Evolutionary conservation across 495 filamentous ascomycete species (phyloP).

Genomic region (Penicillium parvum): DNA sequence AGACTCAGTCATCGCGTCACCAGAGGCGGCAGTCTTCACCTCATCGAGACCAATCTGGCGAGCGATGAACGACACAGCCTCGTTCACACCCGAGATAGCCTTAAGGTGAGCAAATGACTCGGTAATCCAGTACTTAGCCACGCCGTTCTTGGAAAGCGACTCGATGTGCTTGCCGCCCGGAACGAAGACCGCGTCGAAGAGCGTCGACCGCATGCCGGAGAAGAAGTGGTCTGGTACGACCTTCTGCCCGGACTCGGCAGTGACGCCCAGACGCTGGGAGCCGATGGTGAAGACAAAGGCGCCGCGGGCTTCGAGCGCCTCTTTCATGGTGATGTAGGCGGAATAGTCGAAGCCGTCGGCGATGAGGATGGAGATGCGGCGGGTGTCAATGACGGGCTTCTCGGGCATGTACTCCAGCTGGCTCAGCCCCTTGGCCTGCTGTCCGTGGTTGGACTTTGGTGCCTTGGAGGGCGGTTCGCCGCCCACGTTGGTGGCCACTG

Average conservation of each 20-base stretch:
- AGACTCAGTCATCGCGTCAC: constrained; percentile 54
- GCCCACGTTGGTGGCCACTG: constrained; percentile 66
- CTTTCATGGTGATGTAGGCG: constrained; percentile 60
- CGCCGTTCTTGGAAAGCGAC: constrained; percentile 64
- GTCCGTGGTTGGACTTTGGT: constrained; percentile 58
- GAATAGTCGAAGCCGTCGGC: constrained; percentile 74
- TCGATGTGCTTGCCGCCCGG: constrained; percentile 65
- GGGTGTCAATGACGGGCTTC: constrained; percentile 62
- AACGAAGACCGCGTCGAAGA: constrained; percentile 81
- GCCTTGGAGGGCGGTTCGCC: constrained; percentile 53
- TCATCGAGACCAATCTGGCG: constrained; percentile 47
- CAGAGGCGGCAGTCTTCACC: constrained; percentile 50
- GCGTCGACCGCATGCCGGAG: constrained; percentile 74
- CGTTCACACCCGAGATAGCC: constrained; percentile 68
- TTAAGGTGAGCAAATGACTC: constrained; percentile 82
- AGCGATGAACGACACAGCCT: constrained; percentile 62
- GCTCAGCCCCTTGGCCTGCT: constrained; percentile 58
- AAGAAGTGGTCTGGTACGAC: constrained; percentile 75
- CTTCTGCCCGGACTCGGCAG: constrained; percentile 47
- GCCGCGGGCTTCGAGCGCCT: constrained; percentile 53
- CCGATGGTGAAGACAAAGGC: constrained; percentile 73
- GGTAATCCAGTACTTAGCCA: constrained; percentile 77
- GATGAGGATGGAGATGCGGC: constrained; percentile 73
- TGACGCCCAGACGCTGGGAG: constrained; percentile 51
- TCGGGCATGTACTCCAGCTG: constrained; percentile 62